These are phyloP conservation scores for Saccharomycopsis sp. DNA, from an alignment of 805 yeast genomes.

Conservation along the genomic window DNA sequence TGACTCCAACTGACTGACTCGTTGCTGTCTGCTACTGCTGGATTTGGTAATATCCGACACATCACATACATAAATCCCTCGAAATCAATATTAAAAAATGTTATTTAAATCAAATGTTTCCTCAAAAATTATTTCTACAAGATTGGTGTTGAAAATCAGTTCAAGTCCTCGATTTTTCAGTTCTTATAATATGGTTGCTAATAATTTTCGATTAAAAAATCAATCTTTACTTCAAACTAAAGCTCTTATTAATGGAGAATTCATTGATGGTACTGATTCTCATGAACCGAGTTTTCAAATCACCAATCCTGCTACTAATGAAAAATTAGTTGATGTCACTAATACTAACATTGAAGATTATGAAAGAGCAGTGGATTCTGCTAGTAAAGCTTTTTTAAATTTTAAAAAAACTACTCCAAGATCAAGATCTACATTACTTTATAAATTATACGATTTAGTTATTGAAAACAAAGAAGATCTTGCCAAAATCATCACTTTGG, in stretches of 20 bases:
- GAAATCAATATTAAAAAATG: no score
- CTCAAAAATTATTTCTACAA: no score
- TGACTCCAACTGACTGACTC: no score
- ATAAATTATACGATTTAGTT: constrained; percentile 42
- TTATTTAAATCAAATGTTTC: no score
- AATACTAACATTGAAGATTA: constrained; percentile 40
- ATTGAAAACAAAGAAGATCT: constrained; percentile 51
- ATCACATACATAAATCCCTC: no score
- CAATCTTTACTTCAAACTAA: constrained; percentile 44
- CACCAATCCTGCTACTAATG: constrained; percentile 58
- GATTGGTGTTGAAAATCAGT: no score
- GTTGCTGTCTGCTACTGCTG: no score
- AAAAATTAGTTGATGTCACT: constrained; percentile 40
- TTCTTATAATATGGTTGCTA: no score
- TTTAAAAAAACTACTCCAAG: constrained; percentile 48
- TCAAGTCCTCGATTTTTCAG: no score
- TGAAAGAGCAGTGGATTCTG: constrained; percentile 43
- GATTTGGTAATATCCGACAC: no score
- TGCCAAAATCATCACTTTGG: constrained; percentile 52
- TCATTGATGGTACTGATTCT: constrained; percentile 38
- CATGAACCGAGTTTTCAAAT: constrained; percentile 42
- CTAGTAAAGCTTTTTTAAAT: constrained; percentile 39
- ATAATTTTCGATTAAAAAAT: no score
- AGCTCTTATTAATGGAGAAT: constrained; percentile 63
- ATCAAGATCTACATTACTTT: constrained; percentile 42